These are phyloP conservation scores for Apiotrichum laibachii DNA, from an alignment of 1,284 basidiomycete genomes.

Conservation along the genomic window DNA sequence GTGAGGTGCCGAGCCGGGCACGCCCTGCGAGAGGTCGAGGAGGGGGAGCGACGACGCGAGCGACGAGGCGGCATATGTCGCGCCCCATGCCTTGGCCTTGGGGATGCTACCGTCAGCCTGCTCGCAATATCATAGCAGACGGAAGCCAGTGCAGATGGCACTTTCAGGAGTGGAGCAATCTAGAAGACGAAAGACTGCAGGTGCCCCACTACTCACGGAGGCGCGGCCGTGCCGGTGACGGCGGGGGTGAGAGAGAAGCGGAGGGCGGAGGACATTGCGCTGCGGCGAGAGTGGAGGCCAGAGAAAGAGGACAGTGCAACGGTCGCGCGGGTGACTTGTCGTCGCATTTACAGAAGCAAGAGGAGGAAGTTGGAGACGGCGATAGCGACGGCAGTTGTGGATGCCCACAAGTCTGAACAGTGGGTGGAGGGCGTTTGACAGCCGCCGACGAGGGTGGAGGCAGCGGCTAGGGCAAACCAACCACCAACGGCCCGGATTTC, in stretches of 20 bases:
- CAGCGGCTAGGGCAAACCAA: too few species aligned
- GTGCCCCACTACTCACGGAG: conserved; percentile 15
- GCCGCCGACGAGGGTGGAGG: too few species aligned
- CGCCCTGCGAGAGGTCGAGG: conserved; percentile 70
- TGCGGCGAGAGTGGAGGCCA: neutral
- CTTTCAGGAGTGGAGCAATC: neutral
- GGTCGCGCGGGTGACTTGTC: too few species aligned
- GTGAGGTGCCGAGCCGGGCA: conserved; percentile 67
- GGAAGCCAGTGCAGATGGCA: neutral
- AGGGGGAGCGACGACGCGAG: conserved; percentile 56
- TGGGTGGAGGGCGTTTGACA: too few species aligned
- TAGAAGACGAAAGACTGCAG: too few species aligned
- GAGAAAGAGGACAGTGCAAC: too few species aligned
- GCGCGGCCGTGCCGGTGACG: conserved; percentile 34
- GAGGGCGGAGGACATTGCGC: neutral
- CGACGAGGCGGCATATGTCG: conserved; percentile 67
- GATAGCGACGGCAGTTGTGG: too few species aligned
- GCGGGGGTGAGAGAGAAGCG: conserved; percentile 31
- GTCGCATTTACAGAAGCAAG: too few species aligned
- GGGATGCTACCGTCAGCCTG: conserved; percentile 60
- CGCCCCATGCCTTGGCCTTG: conserved; percentile 65
- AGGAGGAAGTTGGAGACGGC: too few species aligned
- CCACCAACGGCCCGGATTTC: too few species aligned
- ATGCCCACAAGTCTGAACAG: too few species aligned
- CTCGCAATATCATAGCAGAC: neutral